phyloP scores from a whole-genome alignment of 345 rosid genomes.

The Acer negundo region DNA sequence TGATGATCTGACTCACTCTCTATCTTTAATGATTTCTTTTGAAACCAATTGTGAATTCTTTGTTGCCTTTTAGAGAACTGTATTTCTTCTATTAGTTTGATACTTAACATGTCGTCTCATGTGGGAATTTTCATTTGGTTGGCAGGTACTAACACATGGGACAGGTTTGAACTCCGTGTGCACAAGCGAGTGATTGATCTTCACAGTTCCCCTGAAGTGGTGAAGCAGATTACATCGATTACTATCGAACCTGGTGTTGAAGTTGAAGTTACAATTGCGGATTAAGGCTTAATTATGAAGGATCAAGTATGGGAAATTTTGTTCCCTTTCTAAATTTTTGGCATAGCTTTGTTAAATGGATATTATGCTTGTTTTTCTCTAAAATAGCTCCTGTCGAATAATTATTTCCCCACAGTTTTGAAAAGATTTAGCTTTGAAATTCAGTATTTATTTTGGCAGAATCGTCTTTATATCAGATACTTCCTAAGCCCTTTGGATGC shows the following conservation, averaged over 20 bases:
- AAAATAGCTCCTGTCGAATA: not conserved
- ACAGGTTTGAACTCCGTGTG: constrained; percentile 59
- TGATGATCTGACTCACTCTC: not conserved
- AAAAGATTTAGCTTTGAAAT: not conserved
- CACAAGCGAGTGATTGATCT: constrained; percentile 68
- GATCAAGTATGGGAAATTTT: not conserved
- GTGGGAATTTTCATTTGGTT: constrained; percentile 1
- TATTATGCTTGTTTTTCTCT: not conserved
- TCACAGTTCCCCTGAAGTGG: constrained; percentile 65
- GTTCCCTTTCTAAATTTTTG: not conserved
- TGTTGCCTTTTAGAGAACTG: not conserved
- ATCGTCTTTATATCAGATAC: not conserved
- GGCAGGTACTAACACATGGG: constrained; percentile 65
- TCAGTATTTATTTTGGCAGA: not conserved
- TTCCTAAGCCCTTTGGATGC: not conserved
- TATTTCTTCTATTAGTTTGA: not conserved
- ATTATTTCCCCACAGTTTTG: constrained; percentile 1
- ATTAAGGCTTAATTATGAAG: not conserved
- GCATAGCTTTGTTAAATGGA: not conserved
- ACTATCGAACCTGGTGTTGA: constrained; percentile 70
- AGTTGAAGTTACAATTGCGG: constrained; percentile 65
- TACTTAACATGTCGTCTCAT: not conserved
- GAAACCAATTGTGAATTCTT: not conserved
- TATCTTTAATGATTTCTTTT: not conserved
- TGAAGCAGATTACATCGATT: constrained; percentile 69